Evolutionary conservation across 805 yeast species (phyloP).

Genomic region (Spathaspora boniae): DNA sequence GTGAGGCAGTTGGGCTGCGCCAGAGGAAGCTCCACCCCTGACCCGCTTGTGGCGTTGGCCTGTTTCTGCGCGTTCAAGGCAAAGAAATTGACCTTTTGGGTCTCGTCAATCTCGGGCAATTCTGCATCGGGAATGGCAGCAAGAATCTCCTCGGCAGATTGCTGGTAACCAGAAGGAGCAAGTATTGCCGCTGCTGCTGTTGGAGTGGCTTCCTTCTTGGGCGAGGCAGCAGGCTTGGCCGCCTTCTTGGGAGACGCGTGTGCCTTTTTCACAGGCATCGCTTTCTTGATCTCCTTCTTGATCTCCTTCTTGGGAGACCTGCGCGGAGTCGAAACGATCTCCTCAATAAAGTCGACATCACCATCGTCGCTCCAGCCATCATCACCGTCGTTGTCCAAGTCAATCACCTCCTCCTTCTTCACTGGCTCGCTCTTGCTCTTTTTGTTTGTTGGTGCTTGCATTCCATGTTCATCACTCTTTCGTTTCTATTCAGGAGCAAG

Average conservation of each 20-base stretch:
- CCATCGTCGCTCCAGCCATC: conserved; percentile 22
- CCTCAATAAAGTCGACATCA: conserved; percentile 24
- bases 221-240: conserved; percentile 4
- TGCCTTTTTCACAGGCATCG: conserved; percentile 6
- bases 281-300: too few relatives aligned
- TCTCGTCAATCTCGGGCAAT: conserved; percentile 51
- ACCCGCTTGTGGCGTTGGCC: conserved; percentile 20
- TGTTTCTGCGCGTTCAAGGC: conserved; percentile 27
- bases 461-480: conserved; percentile 8
- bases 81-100: conserved; percentile 56
- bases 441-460: conserved; percentile 10
- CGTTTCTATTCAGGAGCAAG: conserved; percentile 8
- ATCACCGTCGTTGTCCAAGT: conserved; percentile 25
- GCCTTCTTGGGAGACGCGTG: conserved; percentile 7
- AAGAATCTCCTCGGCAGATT: conserved; percentile 53
- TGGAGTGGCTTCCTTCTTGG: conserved; percentile 3
- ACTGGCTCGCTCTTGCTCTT: conserved; percentile 4
- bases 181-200: conserved; percentile 7
- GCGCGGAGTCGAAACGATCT: too few relatives aligned
- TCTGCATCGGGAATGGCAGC: conserved; percentile 72
- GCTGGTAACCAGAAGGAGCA: conserved; percentile 14
- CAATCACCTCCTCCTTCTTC: conserved; percentile 11
- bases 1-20: conserved; percentile 83
- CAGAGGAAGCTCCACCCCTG: conserved; percentile 58
- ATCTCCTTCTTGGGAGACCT: conserved; percentile 10